A percentile compares a stretch with the other conserved stretches of the same genome.
These are phyloP conservation scores for Vitis hybrid DNA, from an alignment of 177 flowering plant species.

Conservation along the genomic window DNA sequence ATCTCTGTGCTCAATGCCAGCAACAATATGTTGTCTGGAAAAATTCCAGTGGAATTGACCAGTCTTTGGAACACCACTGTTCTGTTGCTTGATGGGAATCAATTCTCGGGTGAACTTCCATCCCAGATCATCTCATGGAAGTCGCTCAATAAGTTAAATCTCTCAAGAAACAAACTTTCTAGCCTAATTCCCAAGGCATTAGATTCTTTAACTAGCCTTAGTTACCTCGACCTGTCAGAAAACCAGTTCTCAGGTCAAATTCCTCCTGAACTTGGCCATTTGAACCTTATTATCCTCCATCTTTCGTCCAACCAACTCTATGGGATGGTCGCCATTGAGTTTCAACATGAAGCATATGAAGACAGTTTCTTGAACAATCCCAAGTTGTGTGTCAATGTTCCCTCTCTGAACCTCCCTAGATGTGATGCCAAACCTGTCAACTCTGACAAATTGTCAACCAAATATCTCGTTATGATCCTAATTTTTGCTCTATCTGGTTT, in stretches of 20 bases:
- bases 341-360: constrained; percentile 52
- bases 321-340: constrained; percentile 55
- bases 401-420: constrained; percentile 22
- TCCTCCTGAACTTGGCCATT: constrained; percentile 38
- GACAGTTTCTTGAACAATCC: constrained; percentile 71
- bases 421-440: constrained; percentile 12
- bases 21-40: constrained; percentile 44
- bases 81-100: constrained; percentile 47
- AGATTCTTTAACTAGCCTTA: constrained; percentile 41
- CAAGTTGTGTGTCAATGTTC: constrained; percentile 45
- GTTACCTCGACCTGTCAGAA: constrained; percentile 44
- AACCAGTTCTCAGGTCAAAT: constrained; percentile 54
- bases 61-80: constrained; percentile 25
- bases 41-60: constrained; percentile 39
- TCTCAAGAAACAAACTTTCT: constrained; percentile 44
- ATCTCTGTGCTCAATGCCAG: constrained; percentile 48
- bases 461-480: constrained; percentile 29
- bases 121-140: constrained; percentile 44
- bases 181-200: constrained; percentile 46
- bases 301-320: constrained; percentile 65
- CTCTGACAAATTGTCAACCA: constrained; percentile 27
- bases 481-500: constrained; percentile 19
- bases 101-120: constrained; percentile 48
- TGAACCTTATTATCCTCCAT: constrained; percentile 48
- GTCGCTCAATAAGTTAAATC: constrained; percentile 32